Evolutionary conservation across 2,329 filamentous ascomycete genomes (phyloP), one percentile per base, ranked within the genome.

Genomic region (Passalora sequoiae): DNA sequence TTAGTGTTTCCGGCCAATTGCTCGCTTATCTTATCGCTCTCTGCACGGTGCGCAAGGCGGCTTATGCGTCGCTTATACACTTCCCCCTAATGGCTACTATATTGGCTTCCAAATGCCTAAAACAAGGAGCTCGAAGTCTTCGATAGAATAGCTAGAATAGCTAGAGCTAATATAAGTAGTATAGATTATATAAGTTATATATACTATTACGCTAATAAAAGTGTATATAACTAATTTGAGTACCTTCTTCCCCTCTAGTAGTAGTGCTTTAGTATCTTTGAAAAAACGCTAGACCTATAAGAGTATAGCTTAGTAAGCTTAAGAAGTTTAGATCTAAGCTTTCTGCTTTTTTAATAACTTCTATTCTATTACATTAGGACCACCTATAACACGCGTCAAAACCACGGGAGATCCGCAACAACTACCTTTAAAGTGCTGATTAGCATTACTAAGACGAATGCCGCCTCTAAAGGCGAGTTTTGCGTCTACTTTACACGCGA

Each of bases 401-500:
- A 37, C 29, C 16, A 28, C n/a, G n/a, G n/a, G n/a, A n/a, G n/a
- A n/a, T n/a, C n/a, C n/a, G n/a, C n/a, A n/a, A n/a, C 25, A 43
- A 17, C n/a, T 37, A 38, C 24, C 29, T 38, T 28, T 37, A 37
- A 17, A 20, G 32, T 10, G n/a, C 9, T 41, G 1, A 15, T 6
- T 2, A 3, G 12, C 17, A 5, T 27, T 13, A 4, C 12, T 25
- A 19, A 33, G 15, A 15, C 15, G n/a, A 36, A 51, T 51, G 47
- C 35, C 43, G 38, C 15, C 40, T 10, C 33, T n/a, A 21, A 8
- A 33, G 16, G 7, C 36, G 35, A 35, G 42, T 28, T 45, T 27
- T 33, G 30, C 22, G n/a, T 19, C 43, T 1, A 7, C 20, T 36
- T 48, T 49, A 50, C 53, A 53, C 44, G 41, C 55, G 35, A 55